Percentiles rank a stretch among this genome's conserved stretches.
These are phyloP conservation scores for Blastomyces emzantsi DNA, from an alignment of 2,329 filamentous ascomycete genomes.

Conservation along the genomic window DNA sequence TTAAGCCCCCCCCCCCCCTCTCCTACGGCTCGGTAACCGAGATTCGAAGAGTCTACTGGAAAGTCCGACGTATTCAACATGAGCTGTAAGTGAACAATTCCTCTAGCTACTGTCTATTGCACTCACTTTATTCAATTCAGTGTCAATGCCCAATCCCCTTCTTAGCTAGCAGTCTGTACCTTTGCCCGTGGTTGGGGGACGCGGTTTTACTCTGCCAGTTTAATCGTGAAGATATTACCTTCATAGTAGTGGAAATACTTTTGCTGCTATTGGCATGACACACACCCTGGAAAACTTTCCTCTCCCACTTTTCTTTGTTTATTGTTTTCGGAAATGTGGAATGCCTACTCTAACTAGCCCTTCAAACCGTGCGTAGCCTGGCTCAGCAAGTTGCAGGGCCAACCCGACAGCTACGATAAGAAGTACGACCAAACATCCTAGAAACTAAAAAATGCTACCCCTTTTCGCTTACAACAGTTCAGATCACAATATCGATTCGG, in stretches of 20 bases:
- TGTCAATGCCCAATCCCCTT: not conserved
- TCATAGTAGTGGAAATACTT: not conserved
- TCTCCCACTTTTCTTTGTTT: not conserved
- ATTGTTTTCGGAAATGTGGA: not conserved
- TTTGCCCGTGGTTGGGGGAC: not conserved
- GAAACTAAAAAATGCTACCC: conserved; percentile 3
- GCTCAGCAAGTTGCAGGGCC: conserved; percentile 91
- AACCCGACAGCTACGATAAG: conserved; percentile 97
- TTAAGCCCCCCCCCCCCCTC: conserved; percentile 6
- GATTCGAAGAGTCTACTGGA: not conserved
- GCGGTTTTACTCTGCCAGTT: not conserved
- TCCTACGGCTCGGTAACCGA: not conserved
- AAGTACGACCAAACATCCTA: conserved; percentile 53
- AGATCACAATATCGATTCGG: conserved; percentile 87
- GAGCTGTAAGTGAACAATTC: conserved; percentile 20
- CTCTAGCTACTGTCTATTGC: not conserved
- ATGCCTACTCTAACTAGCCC: not conserved
- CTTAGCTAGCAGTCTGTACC: not conserved
- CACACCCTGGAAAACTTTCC: not conserved
- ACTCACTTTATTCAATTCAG: not conserved
- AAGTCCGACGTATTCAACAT: conserved; percentile 12
- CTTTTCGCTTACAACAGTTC: conserved; percentile 14
- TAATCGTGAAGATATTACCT: not conserved
- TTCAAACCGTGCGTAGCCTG: conserved; percentile 55
- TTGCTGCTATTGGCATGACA: not conserved